phyloP scores from a whole-genome alignment of 352 stramenopile genomes.

The Phytophthora uliginosa region DNA sequence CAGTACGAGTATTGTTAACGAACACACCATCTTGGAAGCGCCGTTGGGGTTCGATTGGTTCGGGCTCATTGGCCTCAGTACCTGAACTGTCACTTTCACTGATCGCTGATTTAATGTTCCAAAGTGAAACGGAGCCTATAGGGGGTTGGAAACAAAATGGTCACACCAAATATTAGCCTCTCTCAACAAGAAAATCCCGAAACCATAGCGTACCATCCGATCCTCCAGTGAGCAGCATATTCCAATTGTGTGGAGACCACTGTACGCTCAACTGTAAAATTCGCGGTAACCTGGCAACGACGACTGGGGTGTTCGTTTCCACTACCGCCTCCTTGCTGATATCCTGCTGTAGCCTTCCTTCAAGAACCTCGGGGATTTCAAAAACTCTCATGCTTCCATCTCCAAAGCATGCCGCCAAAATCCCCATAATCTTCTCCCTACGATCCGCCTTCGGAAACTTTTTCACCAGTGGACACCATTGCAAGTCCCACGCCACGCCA shows the following conservation, averaged over 20 bases:
- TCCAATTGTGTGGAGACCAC: slow-evolving; percentile 80
- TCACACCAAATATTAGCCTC: slow-evolving; percentile 17
- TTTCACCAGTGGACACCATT: slow-evolving; percentile 72
- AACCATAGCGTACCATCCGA: slow-evolving; percentile 64
- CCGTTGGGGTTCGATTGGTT: slow-evolving; percentile 71
- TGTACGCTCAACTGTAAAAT: slow-evolving; percentile 78
- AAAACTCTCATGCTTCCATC: slow-evolving; percentile 83
- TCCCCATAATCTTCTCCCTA: slow-evolving; percentile 49
- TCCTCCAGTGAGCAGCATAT: slow-evolving; percentile 81
- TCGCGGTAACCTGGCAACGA: slow-evolving; percentile 46
- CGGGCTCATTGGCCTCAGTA: slow-evolving; percentile 2
- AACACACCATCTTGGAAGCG: slow-evolving; percentile 83
- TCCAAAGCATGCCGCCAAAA: slow-evolving; percentile 81
- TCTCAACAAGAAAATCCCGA: neutral
- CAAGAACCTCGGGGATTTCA: slow-evolving; percentile 58
- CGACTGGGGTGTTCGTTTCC: slow-evolving; percentile 58
- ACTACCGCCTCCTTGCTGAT: slow-evolving; percentile 39
- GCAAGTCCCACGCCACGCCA: slow-evolving; percentile 85
- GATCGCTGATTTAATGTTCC: slow-evolving; percentile 70
- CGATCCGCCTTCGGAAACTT: slow-evolving; percentile 43
- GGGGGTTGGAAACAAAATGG: neutral
- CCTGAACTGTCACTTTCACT: slow-evolving; percentile 12
- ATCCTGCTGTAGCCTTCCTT: slow-evolving; percentile 43
- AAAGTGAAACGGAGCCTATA: slow-evolving; percentile 79
- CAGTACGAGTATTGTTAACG: neutral